Evolutionary conservation across 495 filamentous ascomycete genomes (phyloP).

Genomic region (Podospora australis): DNA sequence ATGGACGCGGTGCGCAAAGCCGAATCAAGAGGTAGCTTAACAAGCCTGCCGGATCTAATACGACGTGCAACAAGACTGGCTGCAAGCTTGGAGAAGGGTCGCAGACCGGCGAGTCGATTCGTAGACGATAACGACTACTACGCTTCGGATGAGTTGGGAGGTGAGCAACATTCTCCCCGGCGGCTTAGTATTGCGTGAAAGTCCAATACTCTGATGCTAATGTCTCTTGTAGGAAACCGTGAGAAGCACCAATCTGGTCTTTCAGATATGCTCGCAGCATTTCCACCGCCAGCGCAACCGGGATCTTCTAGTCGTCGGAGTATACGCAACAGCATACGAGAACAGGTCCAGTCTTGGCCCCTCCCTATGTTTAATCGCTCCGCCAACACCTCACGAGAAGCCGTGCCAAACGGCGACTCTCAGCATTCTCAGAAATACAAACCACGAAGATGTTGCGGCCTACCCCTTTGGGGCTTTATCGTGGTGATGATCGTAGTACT

Average conservation of each 20-base stretch:
- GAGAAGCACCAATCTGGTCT: slow-evolving; percentile 55
- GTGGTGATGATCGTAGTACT: slow-evolving; percentile 61
- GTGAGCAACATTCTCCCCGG: neutral
- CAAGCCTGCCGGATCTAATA: slow-evolving; percentile 87
- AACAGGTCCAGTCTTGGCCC: slow-evolving; percentile 37
- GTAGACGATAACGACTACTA: slow-evolving; percentile 42
- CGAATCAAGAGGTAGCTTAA: slow-evolving; percentile 77
- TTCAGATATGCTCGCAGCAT: slow-evolving; percentile 86
- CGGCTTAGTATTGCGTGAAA: neutral
- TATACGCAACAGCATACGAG: slow-evolving; percentile 34
- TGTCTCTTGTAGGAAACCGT: slow-evolving; percentile 27
- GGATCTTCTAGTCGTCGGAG: slow-evolving; percentile 41
- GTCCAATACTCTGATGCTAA: slow-evolving; percentile 20
- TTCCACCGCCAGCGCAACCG: slow-evolving; percentile 68
- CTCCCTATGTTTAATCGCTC: slow-evolving; percentile 23
- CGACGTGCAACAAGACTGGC: slow-evolving; percentile 80
- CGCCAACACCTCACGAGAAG: slow-evolving; percentile 26
- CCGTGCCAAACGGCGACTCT: slow-evolving; percentile 13
- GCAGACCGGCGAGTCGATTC: slow-evolving; percentile 65
- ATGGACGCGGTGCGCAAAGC: slow-evolving; percentile 73
- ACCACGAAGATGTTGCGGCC: slow-evolving; percentile 57
- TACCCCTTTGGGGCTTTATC: slow-evolving; percentile 75
- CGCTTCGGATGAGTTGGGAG: slow-evolving; percentile 16
- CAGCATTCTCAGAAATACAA: slow-evolving; percentile 15
- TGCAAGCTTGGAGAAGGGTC: slow-evolving; percentile 79